Conservation (phyloP, 2,329 filamentous ascomycete species). For the Fusarium torulosum region DNA sequence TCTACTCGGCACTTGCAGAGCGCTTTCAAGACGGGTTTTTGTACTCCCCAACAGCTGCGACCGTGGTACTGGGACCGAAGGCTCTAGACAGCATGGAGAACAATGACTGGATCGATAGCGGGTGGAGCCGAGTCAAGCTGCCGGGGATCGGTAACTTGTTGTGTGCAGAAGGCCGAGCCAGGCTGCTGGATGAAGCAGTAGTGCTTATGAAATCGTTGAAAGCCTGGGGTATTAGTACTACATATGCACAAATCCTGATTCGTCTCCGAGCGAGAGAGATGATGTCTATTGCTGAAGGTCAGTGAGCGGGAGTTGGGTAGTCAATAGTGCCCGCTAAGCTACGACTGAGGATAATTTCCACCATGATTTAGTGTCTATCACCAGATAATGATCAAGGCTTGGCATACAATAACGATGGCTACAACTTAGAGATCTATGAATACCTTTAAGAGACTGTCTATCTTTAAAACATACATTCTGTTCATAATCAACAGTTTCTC, state of each 20-base stretch:
- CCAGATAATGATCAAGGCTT: too few species aligned
- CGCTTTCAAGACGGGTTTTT: background rate
- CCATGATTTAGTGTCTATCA: too few species aligned
- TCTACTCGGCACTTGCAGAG: slow-evolving; percentile 8
- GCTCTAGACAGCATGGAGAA: slow-evolving; percentile 10
- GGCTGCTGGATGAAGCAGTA: slow-evolving; percentile 3
- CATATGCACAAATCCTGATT: slow-evolving; percentile 5
- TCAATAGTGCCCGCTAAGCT: too few species aligned
- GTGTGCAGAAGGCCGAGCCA: background rate
- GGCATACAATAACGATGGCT: too few species aligned
- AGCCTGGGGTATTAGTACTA: slow-evolving; percentile 7
- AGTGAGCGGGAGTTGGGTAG: too few species aligned
- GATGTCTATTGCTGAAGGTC: too few species aligned
- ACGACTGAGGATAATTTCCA: too few species aligned
- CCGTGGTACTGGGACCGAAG: slow-evolving; percentile 15
- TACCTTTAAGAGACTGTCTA: too few species aligned
- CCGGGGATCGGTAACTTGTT: slow-evolving; percentile 8
- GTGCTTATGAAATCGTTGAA: slow-evolving; percentile 16
- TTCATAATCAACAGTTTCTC: too few species aligned
- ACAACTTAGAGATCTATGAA: too few species aligned
- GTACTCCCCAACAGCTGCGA: background rate
- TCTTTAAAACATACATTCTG: too few species aligned
- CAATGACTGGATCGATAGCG: background rate
- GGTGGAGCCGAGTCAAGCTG: slow-evolving; percentile 18
- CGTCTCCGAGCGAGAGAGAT: slow-evolving; percentile 1